These are phyloP conservation scores for Alternaria gaisen DNA, from an alignment of 2,329 filamentous ascomycete genomes.

Conservation along the genomic window DNA sequence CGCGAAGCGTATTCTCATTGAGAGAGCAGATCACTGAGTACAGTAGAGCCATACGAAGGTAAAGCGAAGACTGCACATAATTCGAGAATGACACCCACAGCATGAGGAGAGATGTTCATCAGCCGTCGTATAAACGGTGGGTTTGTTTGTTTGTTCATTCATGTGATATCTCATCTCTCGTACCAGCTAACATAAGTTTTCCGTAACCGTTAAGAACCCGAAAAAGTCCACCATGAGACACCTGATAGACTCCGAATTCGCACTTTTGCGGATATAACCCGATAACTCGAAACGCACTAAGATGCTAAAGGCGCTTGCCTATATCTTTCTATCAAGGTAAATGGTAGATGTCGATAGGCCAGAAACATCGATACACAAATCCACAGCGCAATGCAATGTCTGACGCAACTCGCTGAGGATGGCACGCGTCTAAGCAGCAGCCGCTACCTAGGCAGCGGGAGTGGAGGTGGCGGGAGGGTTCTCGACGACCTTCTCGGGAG, in stretches of 20 bases:
- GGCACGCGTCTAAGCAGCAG: slow-evolving; percentile 29
- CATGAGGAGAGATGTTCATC: not conserved
- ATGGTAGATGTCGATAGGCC: slow-evolving; percentile 41
- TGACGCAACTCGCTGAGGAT: slow-evolving; percentile 23
- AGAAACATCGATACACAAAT: slow-evolving; percentile 31
- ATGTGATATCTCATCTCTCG: slow-evolving; percentile 26
- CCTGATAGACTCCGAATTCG: slow-evolving; percentile 41
- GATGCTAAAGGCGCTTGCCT: slow-evolving; percentile 36
- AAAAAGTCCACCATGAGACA: slow-evolving; percentile 41
- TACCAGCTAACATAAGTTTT: slow-evolving; percentile 35
- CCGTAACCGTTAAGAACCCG: slow-evolving; percentile 30
- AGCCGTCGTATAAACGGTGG: slow-evolving; percentile 8
- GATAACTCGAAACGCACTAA: slow-evolving; percentile 40
- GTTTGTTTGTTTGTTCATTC: slow-evolving; percentile 16
- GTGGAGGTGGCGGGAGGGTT: slow-evolving; percentile 38
- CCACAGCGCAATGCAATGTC: slow-evolving; percentile 36
- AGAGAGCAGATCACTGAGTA: not conserved
- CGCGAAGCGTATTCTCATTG: no score
- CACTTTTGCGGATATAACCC: slow-evolving; percentile 42
- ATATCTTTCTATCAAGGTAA: slow-evolving; percentile 42
- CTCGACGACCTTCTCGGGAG: slow-evolving; percentile 31
- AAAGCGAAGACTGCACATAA: not conserved
- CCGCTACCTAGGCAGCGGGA: slow-evolving; percentile 45
- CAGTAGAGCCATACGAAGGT: no score
- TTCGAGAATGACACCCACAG: not conserved